These are phyloP conservation scores for Actinomortierella ambigua DNA, from an alignment of 371 early-diverging fungal species.

Conservation along the genomic window DNA sequence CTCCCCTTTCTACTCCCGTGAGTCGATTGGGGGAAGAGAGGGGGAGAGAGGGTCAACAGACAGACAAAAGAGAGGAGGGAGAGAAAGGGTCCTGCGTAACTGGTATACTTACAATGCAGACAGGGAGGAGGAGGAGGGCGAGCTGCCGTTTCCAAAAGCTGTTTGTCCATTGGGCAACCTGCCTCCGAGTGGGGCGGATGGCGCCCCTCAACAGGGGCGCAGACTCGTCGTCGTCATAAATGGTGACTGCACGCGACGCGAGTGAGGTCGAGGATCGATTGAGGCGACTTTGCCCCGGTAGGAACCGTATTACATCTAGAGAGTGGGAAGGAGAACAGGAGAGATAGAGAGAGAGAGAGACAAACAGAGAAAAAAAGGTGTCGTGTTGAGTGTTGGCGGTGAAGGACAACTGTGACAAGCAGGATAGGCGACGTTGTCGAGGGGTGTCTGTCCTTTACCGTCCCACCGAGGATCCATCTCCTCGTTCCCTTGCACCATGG, in stretches of 20 bases:
- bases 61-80: not conserved
- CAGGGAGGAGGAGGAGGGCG: slow-evolving; percentile 50
- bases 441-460: slow-evolving; percentile 13
- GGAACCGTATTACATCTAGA: slow-evolving; percentile 34
- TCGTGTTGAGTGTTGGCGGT: no score
- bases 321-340: not conserved
- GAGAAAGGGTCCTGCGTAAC: not conserved
- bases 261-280: slow-evolving; percentile 44
- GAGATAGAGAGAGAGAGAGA: not conserved
- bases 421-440: not conserved
- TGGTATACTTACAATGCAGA: slow-evolving; percentile 44
- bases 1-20: not conserved
- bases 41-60: not conserved
- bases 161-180: slow-evolving; percentile 54
- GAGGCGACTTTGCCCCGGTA: slow-evolving; percentile 35
- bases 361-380: not conserved
- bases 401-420: no score
- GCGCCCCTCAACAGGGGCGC: slow-evolving; percentile 48
- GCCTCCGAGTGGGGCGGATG: slow-evolving; percentile 47
- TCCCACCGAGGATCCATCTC: slow-evolving; percentile 42
- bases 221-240: slow-evolving; percentile 50
- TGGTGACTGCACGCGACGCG: slow-evolving; percentile 43
- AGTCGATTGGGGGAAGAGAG: not conserved
- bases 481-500: slow-evolving; percentile 47
- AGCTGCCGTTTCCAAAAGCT: slow-evolving; percentile 51